Evolutionary conservation across 129 eudicot genomes (phyloP).

Genomic region (Glebionis coronaria): DNA sequence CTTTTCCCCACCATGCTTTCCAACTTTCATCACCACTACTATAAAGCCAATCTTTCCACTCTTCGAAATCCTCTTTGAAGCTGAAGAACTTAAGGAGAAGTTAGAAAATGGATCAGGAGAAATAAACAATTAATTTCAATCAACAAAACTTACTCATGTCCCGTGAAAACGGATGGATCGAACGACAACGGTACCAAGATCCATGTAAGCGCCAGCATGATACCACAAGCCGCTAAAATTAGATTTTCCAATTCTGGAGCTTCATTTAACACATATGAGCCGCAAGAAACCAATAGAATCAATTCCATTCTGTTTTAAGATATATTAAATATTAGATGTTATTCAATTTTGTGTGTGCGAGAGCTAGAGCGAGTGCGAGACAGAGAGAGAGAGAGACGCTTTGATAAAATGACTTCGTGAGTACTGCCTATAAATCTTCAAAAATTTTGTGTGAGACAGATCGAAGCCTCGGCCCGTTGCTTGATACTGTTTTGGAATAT

Average conservation of each 20-base stretch:
- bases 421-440: slow-evolving; percentile 94
- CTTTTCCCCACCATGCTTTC: slow-evolving; percentile 99
- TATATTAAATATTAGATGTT: neutral
- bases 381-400: slow-evolving; percentile 57
- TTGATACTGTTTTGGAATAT: slow-evolving; percentile 63
- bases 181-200: too few species aligned
- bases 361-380: slow-evolving; percentile 31
- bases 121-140: slow-evolving; percentile 38
- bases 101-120: slow-evolving; percentile 31
- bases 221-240: too few species aligned
- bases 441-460: slow-evolving; percentile 80
- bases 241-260: too few species aligned
- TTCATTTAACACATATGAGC: too few species aligned
- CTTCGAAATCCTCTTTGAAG: slow-evolving; percentile 92
- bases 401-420: slow-evolving; percentile 96
- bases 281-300: slow-evolving; percentile 46
- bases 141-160: too few species aligned
- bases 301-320: slow-evolving; percentile 68
- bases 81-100: slow-evolving; percentile 32
- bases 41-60: slow-evolving; percentile 96
- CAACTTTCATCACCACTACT: slow-evolving; percentile 97
- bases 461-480: slow-evolving; percentile 98
- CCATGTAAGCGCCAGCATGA: too few species aligned
- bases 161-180: too few species aligned
- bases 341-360: neutral